Percentiles rank a stretch among this genome's conserved stretches.
Evolutionary conservation across 2,329 filamentous ascomycete species (phyloP).

Genomic region (Sphaerulina populicola): DNA sequence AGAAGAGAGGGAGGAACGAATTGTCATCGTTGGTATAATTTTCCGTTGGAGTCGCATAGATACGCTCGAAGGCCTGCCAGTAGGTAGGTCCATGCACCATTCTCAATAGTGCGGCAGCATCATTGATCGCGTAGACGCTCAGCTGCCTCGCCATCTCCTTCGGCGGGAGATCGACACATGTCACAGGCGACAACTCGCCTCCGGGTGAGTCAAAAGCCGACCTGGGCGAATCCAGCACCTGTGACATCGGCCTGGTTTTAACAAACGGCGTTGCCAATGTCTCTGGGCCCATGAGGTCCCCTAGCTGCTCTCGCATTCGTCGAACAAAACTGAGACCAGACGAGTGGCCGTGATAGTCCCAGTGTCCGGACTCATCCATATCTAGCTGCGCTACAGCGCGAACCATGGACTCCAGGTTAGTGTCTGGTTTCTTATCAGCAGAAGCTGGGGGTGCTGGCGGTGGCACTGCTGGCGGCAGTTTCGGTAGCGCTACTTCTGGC

Average conservation of each 20-base stretch:
- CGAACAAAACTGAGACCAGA: slow-evolving; percentile 84
- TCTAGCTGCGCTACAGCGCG: slow-evolving; percentile 85
- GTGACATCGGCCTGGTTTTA: slow-evolving; percentile 45
- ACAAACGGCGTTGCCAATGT: slow-evolving; percentile 52
- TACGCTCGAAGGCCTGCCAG: slow-evolving; percentile 63
- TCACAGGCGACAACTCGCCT: slow-evolving; percentile 41
- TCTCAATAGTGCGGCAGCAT: slow-evolving; percentile 56
- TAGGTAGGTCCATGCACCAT: slow-evolving; percentile 78
- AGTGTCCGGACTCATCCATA: slow-evolving; percentile 80
- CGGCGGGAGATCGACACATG: slow-evolving; percentile 59
- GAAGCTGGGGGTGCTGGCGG: slow-evolving; percentile 15
- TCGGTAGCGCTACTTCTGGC: background rate
- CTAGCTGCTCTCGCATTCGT: slow-evolving; percentile 80
- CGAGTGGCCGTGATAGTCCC: slow-evolving; percentile 91
- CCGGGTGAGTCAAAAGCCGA: slow-evolving; percentile 54
- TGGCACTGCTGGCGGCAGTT: slow-evolving; percentile 18
- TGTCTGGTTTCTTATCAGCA: slow-evolving; percentile 45
- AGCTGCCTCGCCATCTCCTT: slow-evolving; percentile 49
- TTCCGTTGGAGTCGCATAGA: slow-evolving; percentile 60
- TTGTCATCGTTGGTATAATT: slow-evolving; percentile 41
- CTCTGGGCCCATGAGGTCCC: slow-evolving; percentile 61
- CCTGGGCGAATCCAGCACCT: slow-evolving; percentile 60
- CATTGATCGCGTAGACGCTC: slow-evolving; percentile 53
- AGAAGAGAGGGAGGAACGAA: slow-evolving; percentile 42
- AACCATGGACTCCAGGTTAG: slow-evolving; percentile 85